Evolutionary conservation across 2,329 filamentous ascomycete genomes (phyloP), one percentile per base, ranked within the genome.

Genomic region (Beauveria varroae): DNA sequence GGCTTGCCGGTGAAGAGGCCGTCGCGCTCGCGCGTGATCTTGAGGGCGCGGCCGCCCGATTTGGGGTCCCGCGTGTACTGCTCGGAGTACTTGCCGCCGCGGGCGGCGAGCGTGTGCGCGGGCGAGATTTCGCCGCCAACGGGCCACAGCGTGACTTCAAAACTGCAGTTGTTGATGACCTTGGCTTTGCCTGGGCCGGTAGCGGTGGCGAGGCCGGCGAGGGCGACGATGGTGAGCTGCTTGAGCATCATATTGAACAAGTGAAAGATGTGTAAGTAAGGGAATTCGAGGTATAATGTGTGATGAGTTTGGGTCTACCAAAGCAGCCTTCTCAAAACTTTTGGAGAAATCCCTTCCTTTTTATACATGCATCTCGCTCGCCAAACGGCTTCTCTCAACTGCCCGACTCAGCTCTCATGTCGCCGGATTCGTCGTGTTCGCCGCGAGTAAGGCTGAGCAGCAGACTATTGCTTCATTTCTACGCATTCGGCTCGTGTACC

Each of bases 1-100:
- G 76, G 68, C n/a, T 71, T 70, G 63, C 73, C 74, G 3, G 69
- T 73, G 69, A 68, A 76, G 47, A 78, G 69, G 44, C 75, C 75
- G 63, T 76, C 69, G 28, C 67, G 56, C 1, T 66, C 61, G 24
- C 61, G 51, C 8, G 75, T 75, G 56, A 77, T 67, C 67, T 78
- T 78, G 64, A 78, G 66, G 30, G 74, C 68, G 62, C 68, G 71
- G 50, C 76, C 76, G 58, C 75, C 75, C 4, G 73, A 74, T 30
- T 65, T 60, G 49, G 73, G 68, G 68, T 78, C 76, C 43, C 65
- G 66, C 26, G 59, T 47, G 63, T 75, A 76, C 22, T 57, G 52
- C 68, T 77, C 74, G 47, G 51, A 52, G 68, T 73, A 76, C 52
- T 46, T 60, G 58, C 68, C 69, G 28, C 50, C 50, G 18, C 18